Evolutionary conservation across 176 grass and related monocot genomes (phyloP), one percentile per base, ranked within the genome.

Genomic region (Alopecurus myosuroides): DNA sequence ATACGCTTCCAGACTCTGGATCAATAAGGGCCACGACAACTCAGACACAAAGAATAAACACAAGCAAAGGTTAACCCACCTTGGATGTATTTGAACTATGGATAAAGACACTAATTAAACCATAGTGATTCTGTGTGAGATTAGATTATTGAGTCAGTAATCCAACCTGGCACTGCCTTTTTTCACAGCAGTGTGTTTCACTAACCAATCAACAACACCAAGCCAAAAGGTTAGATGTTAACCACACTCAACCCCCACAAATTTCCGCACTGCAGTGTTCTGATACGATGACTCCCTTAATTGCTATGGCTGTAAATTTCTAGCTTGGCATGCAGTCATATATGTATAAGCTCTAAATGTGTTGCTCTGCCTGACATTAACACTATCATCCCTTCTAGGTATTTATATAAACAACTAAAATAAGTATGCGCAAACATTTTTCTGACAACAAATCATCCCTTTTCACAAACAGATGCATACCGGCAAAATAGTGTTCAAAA

Each of bases 1-100:
- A 90, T 98, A 98, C 73, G 96, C 96, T 89, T 98, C 96, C 89
- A 98, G 89, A 89, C 93, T 98, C 96, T 97, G 87, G 11, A 89
- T 42, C 40, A 82, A 26, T 64, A 56, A 17, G 29, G 35, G 84
- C 29, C 61, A 68, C 62, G 45, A 79, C 48, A 64, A 78, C 25
- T 89, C 70, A 94, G 25, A 74, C 7, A 86, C 64, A 51, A 80
- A 41, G 31, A 8, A 53, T 64, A 42, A 84, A 50, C 35, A 77
- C 39, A 83, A 77, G 42, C 7, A 78, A 77, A 45, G 33, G n/a
- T 28, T 36, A 74, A 42, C 42, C 68, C 36, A 76, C 35, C 62
- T 61, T 55, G 29, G 22, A 67, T 57, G 49, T 28, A 84, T 71
- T 45, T 77, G 15, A 58, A 82, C 10, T 49, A 57, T 79, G 50